These are phyloP conservation scores for Leccinum variabile DNA, from an alignment of 1,284 basidiomycete genomes.

Conservation along the genomic window DNA sequence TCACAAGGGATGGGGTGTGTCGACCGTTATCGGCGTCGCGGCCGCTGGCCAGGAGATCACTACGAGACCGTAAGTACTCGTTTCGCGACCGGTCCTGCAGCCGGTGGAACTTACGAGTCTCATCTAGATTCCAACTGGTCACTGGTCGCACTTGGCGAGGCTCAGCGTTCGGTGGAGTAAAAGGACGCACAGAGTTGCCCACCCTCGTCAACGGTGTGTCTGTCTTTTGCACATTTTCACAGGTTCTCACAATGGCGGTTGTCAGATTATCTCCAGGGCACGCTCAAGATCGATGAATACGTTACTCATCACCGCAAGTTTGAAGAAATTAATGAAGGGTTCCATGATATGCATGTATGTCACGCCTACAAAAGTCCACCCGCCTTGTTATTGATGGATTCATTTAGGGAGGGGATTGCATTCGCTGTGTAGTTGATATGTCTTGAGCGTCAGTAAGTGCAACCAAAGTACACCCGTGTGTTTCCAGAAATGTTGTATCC, in stretches of 20 bases:
- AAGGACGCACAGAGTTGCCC: constrained; percentile 93
- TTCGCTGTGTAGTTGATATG: constrained; percentile 90
- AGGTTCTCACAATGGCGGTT: background rate
- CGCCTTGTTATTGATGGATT: constrained; percentile 1
- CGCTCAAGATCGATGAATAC: constrained; percentile 86
- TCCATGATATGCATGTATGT: constrained; percentile 94
- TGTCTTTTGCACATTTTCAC: background rate
- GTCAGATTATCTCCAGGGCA: constrained; percentile 71
- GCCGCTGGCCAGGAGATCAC: constrained; percentile 98
- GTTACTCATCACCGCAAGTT: constrained; percentile 80
- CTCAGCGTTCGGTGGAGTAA: constrained; percentile 95
- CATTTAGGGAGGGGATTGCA: constrained; percentile 79
- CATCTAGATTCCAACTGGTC: constrained; percentile 72
- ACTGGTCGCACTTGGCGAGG: constrained; percentile 98
- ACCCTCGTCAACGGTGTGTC: constrained; percentile 77
- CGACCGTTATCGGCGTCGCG: constrained; percentile 92
- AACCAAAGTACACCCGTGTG: background rate
- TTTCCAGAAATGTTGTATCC: constrained; percentile 7
- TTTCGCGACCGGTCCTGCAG: background rate
- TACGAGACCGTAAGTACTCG: constrained; percentile 81
- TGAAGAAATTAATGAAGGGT: constrained; percentile 84
- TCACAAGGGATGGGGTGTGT: constrained; percentile 99
- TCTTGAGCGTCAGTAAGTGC: constrained; percentile 31
- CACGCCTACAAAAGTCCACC: background rate
- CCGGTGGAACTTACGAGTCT: constrained; percentile 12